Percentiles rank a stretch among this genome's conserved stretches.
Evolutionary conservation across 371 early-diverging fungal genomes (phyloP).

Genomic region (Apophysomyces sp.): DNA sequence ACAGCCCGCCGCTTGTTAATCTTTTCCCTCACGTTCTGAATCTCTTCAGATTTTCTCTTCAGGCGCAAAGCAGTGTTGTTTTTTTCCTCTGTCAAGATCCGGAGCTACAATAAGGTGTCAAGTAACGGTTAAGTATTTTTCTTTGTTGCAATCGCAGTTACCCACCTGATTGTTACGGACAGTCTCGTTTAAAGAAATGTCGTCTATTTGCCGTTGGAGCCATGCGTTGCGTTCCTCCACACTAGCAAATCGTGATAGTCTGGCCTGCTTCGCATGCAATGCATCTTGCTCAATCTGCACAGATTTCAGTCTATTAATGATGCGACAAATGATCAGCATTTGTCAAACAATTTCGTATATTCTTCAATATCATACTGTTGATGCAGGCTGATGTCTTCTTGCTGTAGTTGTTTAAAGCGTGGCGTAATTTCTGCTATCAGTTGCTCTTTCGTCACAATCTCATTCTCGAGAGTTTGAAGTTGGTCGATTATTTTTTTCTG

Average conservation of each 20-base stretch:
- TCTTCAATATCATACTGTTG: constrained; percentile 56
- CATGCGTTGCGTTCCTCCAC: constrained; percentile 76
- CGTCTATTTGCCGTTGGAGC: constrained; percentile 67
- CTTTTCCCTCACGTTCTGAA: constrained; percentile 45
- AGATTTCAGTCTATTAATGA: constrained; percentile 16
- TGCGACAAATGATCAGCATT: background rate
- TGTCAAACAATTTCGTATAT: background rate
- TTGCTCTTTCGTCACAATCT: constrained; percentile 57
- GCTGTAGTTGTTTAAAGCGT: constrained; percentile 46
- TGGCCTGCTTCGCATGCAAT: constrained; percentile 84
- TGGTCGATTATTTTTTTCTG: constrained; percentile 42
- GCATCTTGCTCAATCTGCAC: constrained; percentile 52
- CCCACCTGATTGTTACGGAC: constrained; percentile 52
- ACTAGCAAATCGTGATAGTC: constrained; percentile 71
- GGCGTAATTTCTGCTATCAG: constrained; percentile 57
- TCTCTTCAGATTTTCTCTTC: constrained; percentile 28
- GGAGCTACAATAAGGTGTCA: constrained; percentile 10
- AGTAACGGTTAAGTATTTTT: background rate
- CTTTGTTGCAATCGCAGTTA: background rate
- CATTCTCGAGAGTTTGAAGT: constrained; percentile 45
- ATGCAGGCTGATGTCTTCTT: constrained; percentile 40
- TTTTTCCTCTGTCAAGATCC: constrained; percentile 33
- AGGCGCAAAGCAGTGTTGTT: constrained; percentile 15
- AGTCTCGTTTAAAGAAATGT: constrained; percentile 51
- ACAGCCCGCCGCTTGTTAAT: constrained; percentile 36